A percentile compares a stretch with the other conserved stretches of the same genome.
Evolutionary conservation across 83 land plant species (phyloP).

Genomic region (Thuja plicata): DNA sequence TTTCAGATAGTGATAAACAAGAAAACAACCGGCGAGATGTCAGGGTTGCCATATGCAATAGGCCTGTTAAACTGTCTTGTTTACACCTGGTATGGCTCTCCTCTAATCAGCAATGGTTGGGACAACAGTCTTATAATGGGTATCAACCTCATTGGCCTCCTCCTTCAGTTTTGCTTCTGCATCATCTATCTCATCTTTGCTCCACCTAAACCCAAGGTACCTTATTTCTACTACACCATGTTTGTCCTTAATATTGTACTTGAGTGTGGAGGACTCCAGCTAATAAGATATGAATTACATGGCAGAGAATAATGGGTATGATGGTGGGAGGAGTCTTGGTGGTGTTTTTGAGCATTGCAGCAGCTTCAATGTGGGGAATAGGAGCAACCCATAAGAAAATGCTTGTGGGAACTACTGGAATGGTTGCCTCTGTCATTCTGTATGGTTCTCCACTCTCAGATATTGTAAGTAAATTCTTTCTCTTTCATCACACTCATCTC

Average conservation of each 20-base stretch:
- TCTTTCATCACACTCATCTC: too few relatives aligned
- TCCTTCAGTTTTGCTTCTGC: constrained; percentile 42
- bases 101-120: constrained; percentile 42
- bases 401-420: constrained; percentile 42
- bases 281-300: neutral
- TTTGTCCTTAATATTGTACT: too few relatives aligned
- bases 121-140: constrained; percentile 44
- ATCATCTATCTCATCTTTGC: constrained; percentile 35
- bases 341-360: constrained; percentile 18
- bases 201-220: constrained; percentile 30
- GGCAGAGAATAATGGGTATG: constrained; percentile 29
- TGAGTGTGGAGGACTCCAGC: neutral
- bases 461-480: constrained; percentile 23
- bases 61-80: constrained; percentile 59
- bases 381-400: constrained; percentile 38
- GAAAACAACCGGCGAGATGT: constrained; percentile 42
- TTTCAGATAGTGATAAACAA: constrained; percentile 46
- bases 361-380: constrained; percentile 21
- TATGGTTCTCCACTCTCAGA: constrained; percentile 52
- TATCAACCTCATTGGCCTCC: constrained; percentile 47
- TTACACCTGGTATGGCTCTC: constrained; percentile 39
- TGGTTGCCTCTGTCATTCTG: constrained; percentile 45
- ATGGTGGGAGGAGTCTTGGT: constrained; percentile 14
- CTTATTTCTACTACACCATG: too few relatives aligned
- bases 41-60: constrained; percentile 50